A percentile compares a stretch with the other conserved stretches of the same genome.
Evolutionary conservation across 2,329 filamentous ascomycete genomes (phyloP).

Genomic region (Lasiodiplodia theobromae): DNA sequence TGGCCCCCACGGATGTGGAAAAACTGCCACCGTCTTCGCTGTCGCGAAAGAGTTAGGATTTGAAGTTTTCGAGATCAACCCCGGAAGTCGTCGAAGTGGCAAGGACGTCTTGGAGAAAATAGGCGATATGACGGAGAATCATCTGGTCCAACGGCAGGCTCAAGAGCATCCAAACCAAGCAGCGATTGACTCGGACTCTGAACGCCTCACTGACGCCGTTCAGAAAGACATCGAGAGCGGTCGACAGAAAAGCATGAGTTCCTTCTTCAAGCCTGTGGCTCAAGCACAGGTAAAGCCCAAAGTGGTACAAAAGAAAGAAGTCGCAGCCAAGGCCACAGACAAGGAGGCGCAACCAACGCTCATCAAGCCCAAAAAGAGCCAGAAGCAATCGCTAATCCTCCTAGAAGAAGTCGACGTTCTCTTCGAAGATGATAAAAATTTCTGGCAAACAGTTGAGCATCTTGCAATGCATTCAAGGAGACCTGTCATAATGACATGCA

Average conservation of each 20-base stretch:
- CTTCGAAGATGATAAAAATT: constrained; percentile 94
- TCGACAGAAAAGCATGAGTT: constrained; percentile 79
- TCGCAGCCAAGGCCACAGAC: background rate
- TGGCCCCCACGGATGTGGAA: constrained; percentile 88
- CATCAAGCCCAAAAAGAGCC: constrained; percentile 51
- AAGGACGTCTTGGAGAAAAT: constrained; percentile 91
- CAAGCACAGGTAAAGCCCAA: constrained; percentile 33
- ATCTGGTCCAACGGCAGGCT: constrained; percentile 72
- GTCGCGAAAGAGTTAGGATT: constrained; percentile 91
- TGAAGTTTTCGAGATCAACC: constrained; percentile 93
- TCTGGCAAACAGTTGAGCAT: constrained; percentile 82
- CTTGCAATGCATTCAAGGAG: constrained; percentile 86
- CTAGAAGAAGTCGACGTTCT: constrained; percentile 93
- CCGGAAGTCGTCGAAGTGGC: constrained; percentile 81
- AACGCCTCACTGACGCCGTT: constrained; percentile 53
- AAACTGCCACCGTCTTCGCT: constrained; percentile 90
- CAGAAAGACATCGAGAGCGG: constrained; percentile 68
- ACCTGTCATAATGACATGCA: constrained; percentile 95
- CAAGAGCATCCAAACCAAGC: constrained; percentile 24
- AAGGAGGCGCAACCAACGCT: constrained; percentile 39
- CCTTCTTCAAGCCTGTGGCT: constrained; percentile 71
- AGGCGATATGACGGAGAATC: constrained; percentile 96
- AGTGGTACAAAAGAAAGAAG: background rate
- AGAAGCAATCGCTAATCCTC: constrained; percentile 94
- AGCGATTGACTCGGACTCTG: constrained; percentile 45